phyloP scores from a whole-genome alignment of 306 rosid species.

The Oemleria cerasiformis region DNA sequence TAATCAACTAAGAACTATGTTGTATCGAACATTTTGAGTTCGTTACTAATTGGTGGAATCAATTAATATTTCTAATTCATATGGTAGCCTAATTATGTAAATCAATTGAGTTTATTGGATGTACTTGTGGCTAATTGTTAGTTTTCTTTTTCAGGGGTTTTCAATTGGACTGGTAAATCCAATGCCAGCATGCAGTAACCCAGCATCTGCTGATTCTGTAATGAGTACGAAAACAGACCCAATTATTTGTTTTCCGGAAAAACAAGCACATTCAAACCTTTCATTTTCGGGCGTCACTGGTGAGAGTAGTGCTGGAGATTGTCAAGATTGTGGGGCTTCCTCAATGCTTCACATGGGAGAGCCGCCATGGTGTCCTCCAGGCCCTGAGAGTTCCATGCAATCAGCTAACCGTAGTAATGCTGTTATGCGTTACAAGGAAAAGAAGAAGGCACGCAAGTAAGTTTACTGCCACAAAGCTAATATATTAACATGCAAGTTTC shows the following conservation, averaged over 20 bases:
- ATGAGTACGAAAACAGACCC: conserved; percentile 84
- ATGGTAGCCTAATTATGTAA: too few relatives aligned
- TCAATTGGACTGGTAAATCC: conserved; percentile 44
- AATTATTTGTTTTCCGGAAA: conserved; percentile 42
- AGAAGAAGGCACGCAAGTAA: conserved; percentile 88
- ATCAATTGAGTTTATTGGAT: not conserved
- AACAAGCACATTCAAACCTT: conserved; percentile 60
- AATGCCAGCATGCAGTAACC: conserved; percentile 63
- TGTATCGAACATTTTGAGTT: not conserved
- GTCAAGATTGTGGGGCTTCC: conserved; percentile 90
- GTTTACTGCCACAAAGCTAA: conserved; percentile 17
- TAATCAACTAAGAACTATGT: not conserved
- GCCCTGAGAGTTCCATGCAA: conserved; percentile 61
- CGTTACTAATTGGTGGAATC: not conserved
- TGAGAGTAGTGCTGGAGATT: conserved; percentile 59
- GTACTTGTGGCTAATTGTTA: not conserved
- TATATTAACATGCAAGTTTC: not conserved
- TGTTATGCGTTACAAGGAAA: conserved; percentile 94
- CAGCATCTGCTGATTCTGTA: conserved; percentile 79
- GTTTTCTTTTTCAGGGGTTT: conserved; percentile 47
- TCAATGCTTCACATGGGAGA: conserved; percentile 81
- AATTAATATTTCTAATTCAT: too few relatives aligned
- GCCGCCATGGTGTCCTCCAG: conserved; percentile 87
- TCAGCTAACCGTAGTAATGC: conserved; percentile 82
- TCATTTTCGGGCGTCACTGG: conserved; percentile 76